Evolutionary conservation across 768 basidiomycete genomes (phyloP), one percentile per base, ranked within the genome.

Genomic region (Rhodotorula taiwanensis): DNA sequence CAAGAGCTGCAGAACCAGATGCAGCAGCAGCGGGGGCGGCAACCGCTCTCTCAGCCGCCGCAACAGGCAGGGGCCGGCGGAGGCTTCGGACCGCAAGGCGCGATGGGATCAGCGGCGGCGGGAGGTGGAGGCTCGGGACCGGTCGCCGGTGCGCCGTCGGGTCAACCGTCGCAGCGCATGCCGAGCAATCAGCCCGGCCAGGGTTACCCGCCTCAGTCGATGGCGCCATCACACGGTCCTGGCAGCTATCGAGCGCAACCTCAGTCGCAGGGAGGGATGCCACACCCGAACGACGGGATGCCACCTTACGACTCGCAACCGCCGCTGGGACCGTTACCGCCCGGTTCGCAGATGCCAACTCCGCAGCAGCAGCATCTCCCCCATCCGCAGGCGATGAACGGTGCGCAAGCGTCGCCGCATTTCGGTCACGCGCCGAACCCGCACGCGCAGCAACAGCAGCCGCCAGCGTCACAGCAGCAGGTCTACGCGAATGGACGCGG

Each of bases 1-100:
- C 66, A 68, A 41, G 61, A 68, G 25, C 51, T 68, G 7, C 66
- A 68, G 58, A 47, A 43, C 18, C 66, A 68, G 62, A 60, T 68
- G 58, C 61, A 63, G 52, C 55, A 61, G 43, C 44, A 55, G 10
- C 51, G 65, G 13, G 41, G 47, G n/a, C 52, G 55, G 5, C 27
- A 43, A 39, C 36, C 36, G 36, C n/a, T 1, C 36, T 10, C 36
- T 9, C 55, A 48, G 28, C 62, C 27, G 39, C 36, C 52, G 28
- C 62, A 55, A 21, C 43, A 53, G 23, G 53, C 41, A 25, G 34
- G 18, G 33, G 51, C 58, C 50, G n/a, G 36, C 28, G 8, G 49
- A 41, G 41, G 20, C 41, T 41, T 41, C 13, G 11, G 13, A 20
- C 41, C 41, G 41, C 41, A n/a, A n/a, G n/a, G n/a, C n/a, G n/a